phyloP scores from a whole-genome alignment of 2,329 filamentous ascomycete species.

The Byssothecium circinans region DNA sequence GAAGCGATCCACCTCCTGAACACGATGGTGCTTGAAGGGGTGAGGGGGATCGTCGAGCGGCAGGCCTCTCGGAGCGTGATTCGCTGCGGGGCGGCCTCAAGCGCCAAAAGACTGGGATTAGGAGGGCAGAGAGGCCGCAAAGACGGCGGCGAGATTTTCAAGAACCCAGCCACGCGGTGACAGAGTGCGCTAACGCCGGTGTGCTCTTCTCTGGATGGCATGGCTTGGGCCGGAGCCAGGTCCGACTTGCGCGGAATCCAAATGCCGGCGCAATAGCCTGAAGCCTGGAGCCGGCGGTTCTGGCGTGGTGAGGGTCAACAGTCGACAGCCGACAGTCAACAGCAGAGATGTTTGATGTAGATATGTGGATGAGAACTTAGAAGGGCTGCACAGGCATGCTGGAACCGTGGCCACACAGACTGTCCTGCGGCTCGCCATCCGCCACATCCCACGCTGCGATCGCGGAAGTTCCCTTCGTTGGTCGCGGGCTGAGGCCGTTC shows the following conservation, averaged over 20 bases:
- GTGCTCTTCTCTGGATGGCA: background rate
- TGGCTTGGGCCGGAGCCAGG: conserved; percentile 7
- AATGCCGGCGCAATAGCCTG: conserved; percentile 21
- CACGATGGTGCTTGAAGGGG: background rate
- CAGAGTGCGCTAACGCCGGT: conserved; percentile 1
- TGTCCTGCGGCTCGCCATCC: conserved; percentile 7
- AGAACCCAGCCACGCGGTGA: conserved; percentile 4
- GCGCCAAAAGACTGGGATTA: conserved; percentile 27
- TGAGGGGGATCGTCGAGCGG: conserved; percentile 6
- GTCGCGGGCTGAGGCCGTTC: conserved; percentile 12
- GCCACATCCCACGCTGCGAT: conserved; percentile 12
- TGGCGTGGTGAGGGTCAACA: too few relatives aligned
- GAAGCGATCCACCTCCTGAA: conserved; percentile 3
- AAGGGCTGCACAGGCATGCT: background rate
- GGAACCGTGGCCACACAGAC: conserved; percentile 13
- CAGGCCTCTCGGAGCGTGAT: conserved; percentile 15
- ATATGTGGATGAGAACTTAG: too few relatives aligned
- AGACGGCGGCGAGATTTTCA: conserved; percentile 18
- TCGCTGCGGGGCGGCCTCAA: conserved; percentile 19
- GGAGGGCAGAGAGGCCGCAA: conserved; percentile 13
- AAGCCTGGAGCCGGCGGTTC: conserved; percentile 20
- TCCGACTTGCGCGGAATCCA: conserved; percentile 3
- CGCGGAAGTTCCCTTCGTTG: conserved; percentile 10
- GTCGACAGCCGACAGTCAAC: too few relatives aligned
- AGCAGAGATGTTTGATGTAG: too few relatives aligned